Evolutionary conservation across 2,329 filamentous ascomycete species (phyloP).

Genomic region (Metarhizium anisopliae): DNA sequence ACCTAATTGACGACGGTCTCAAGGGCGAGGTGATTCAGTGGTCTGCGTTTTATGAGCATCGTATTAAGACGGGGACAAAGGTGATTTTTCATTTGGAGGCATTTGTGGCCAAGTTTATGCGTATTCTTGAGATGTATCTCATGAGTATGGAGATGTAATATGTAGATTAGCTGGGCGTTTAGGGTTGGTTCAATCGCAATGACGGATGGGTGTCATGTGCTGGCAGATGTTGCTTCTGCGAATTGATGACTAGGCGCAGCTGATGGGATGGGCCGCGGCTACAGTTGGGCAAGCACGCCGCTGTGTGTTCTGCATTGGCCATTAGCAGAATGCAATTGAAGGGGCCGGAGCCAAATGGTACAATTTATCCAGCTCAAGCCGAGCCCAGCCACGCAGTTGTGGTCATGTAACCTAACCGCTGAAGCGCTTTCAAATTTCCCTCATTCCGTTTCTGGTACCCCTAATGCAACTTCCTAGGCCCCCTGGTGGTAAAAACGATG

Average conservation of each 20-base stretch:
- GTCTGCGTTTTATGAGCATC: constrained; percentile 95
- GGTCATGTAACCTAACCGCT: too few species aligned
- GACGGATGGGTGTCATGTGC: background rate
- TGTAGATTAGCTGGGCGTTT: background rate
- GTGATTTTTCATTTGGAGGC: constrained; percentile 97
- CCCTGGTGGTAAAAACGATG: too few species aligned
- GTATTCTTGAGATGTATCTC: constrained; percentile 80
- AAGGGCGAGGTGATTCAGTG: constrained; percentile 92
- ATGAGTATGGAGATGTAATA: constrained; percentile 75
- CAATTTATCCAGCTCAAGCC: too few species aligned
- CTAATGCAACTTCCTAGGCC: too few species aligned
- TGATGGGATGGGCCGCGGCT: too few species aligned
- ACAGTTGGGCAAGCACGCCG: too few species aligned
- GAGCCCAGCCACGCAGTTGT: too few species aligned
- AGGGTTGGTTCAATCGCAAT: background rate
- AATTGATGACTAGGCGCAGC: background rate
- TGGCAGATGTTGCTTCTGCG: background rate
- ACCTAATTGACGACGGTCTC: constrained; percentile 76
- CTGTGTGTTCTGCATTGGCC: too few species aligned
- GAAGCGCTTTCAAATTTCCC: too few species aligned
- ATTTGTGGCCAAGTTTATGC: constrained; percentile 98
- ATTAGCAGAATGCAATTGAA: too few species aligned
- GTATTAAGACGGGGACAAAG: constrained; percentile 85
- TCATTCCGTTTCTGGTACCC: too few species aligned
- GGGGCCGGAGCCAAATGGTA: too few species aligned